Evolutionary conservation across 225 moss, liverwort and hornwort species (phyloP).

Genomic region (Bryum argenteum): DNA sequence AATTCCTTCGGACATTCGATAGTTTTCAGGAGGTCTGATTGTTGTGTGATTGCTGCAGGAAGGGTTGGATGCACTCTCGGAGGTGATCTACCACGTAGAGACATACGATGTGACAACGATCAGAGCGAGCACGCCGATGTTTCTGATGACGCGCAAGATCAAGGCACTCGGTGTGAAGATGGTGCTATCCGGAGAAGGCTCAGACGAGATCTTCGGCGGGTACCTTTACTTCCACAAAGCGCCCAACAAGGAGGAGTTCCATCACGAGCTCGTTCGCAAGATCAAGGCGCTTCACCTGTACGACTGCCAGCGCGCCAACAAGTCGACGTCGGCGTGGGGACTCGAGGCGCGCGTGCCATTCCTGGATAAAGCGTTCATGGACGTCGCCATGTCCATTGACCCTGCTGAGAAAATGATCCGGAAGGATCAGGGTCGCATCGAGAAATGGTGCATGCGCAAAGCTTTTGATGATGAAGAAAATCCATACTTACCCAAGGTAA

Average conservation of each 20-base stretch:
- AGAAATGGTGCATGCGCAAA: slow-evolving; percentile 67
- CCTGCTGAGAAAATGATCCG: slow-evolving; percentile 87
- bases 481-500: slow-evolving; percentile 76
- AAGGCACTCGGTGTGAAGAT: slow-evolving; percentile 92
- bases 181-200: slow-evolving; percentile 86
- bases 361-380: slow-evolving; percentile 78
- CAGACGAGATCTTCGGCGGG: slow-evolving; percentile 88
- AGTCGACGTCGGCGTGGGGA: slow-evolving; percentile 90
- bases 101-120: slow-evolving; percentile 89
- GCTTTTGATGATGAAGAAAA: slow-evolving; percentile 74
- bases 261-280: slow-evolving; percentile 79
- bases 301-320: slow-evolving; percentile 89
- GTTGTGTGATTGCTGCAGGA: slow-evolving; percentile 47
- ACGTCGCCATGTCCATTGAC: slow-evolving; percentile 77
- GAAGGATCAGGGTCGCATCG: slow-evolving; percentile 64
- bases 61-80: slow-evolving; percentile 76
- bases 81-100: slow-evolving; percentile 90
- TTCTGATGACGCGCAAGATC: slow-evolving; percentile 88
- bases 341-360: slow-evolving; percentile 88
- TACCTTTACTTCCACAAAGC: slow-evolving; percentile 97
- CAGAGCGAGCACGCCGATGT: slow-evolving; percentile 88
- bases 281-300: slow-evolving; percentile 81
- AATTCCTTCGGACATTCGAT: no score
- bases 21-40: no score
- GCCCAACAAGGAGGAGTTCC: slow-evolving; percentile 85